These are phyloP conservation scores for Kuraishia piskuri DNA, from an alignment of 805 yeast species.

Conservation along the genomic window DNA sequence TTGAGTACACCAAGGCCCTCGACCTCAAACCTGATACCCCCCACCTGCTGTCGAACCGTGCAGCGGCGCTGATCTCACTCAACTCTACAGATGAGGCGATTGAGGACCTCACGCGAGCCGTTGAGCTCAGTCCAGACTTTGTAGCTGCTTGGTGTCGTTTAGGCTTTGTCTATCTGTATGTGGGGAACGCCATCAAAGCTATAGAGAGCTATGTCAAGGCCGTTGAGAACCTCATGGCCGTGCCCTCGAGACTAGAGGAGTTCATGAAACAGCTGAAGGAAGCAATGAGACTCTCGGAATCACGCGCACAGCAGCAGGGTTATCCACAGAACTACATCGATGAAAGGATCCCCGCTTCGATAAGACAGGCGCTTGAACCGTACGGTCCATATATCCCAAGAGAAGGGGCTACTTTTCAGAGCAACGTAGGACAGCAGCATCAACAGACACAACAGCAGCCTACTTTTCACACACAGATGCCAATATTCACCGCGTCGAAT, in stretches of 20 bases:
- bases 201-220: slow-evolving; percentile 28
- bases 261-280: slow-evolving; percentile 20
- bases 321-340: slow-evolving; percentile 20
- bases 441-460: not conserved
- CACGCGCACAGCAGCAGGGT: slow-evolving; percentile 23
- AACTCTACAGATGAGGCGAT: slow-evolving; percentile 27
- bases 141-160: slow-evolving; percentile 31
- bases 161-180: slow-evolving; percentile 24
- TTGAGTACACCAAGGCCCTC: slow-evolving; percentile 28
- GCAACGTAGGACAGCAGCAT: not conserved
- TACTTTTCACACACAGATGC: not conserved
- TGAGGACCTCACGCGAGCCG: slow-evolving; percentile 23
- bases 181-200: slow-evolving; percentile 27
- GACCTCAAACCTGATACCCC: slow-evolving; percentile 22
- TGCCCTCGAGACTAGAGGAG: slow-evolving; percentile 6
- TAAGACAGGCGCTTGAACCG: not conserved
- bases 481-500: too few relatives aligned
- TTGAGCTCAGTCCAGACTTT: slow-evolving; percentile 22
- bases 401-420: not conserved
- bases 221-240: not conserved
- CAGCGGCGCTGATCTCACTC: slow-evolving; percentile 28
- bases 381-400: not conserved
- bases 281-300: slow-evolving; percentile 18
- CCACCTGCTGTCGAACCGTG: slow-evolving; percentile 28
- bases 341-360: slow-evolving; percentile 1